Evolutionary conservation across 140 eudicot species (phyloP).

Genomic region (Ambrosia hybrid): DNA sequence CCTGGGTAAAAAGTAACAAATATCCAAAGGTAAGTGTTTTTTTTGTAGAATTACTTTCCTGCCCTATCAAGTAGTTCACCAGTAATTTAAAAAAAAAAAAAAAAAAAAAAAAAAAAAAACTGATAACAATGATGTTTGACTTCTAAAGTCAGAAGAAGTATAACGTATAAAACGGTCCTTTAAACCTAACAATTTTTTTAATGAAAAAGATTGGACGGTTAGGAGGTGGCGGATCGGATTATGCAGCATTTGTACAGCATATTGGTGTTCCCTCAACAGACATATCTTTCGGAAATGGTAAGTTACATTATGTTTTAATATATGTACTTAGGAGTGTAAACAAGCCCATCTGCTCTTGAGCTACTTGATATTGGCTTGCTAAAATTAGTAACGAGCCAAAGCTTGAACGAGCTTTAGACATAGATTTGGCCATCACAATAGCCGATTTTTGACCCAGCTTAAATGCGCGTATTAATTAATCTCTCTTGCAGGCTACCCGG

Average conservation of each 20-base stretch:
- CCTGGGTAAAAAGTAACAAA: constrained; percentile 53
- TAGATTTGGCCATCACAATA: neutral
- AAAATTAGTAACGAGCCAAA: no score
- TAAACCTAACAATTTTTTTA: constrained; percentile 25
- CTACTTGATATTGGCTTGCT: no score
- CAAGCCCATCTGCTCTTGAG: no score
- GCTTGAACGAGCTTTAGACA: no score
- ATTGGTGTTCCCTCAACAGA: constrained; percentile 80
- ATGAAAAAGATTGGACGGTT: constrained; percentile 61
- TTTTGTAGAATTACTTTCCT: neutral
- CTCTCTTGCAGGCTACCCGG: constrained; percentile 70
- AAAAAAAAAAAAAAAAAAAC: neutral
- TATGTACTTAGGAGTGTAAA: neutral
- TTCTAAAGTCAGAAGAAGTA: neutral
- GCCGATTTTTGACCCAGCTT: neutral
- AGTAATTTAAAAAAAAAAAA: neutral
- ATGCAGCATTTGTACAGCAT: constrained; percentile 79
- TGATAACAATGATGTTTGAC: neutral
- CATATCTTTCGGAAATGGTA: constrained; percentile 66
- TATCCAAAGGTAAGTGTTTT: constrained; percentile 43
- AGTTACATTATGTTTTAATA: constrained; percentile 7
- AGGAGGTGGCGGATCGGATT: constrained; percentile 90
- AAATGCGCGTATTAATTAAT: neutral
- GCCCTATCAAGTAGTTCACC: constrained; percentile 11
- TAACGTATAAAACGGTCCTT: neutral